Base-by-base conservation (phyloP, 805 yeast genomes). In the Saturnispora sanitii region DNA sequence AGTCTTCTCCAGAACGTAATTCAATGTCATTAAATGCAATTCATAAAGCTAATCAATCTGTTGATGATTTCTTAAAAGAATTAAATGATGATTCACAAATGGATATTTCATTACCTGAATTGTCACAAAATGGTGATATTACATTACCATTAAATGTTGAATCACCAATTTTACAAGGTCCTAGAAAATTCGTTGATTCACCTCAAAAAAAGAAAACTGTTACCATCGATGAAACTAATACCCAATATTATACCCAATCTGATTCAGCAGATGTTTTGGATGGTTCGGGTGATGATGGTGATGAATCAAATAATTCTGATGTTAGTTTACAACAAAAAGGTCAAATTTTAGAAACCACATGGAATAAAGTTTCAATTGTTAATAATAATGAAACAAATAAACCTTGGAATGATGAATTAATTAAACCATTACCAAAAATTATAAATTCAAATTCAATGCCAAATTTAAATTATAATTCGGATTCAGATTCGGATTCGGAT, bases 211-310 rank as follows among this genome's bases (percentile, higher is more conserved):
- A 56, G 38, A 65, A 62, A 18, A 16, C 33, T 40, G 70, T 67
- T 6, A 57, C 57, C 19, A 65, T 67, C 31, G 67, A 64, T 38
- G 43, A 49, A 5, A 56, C 66, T 1, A 68, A 70, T 3, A 66
- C 67, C 37, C 60, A 60, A 44, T 63, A 25, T 61, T 64, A 38
- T 64, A 60, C 43, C 63, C 61, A 35, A 38, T 49, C 16, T 45
- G 53, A 6, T 38, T n/a, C n/a, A n/a, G n/a, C n/a, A n/a, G n/a
- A n/a, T n/a, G n/a, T n/a, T n/a, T n/a, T n/a, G n/a, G 46, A 32
- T 20, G 35, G n/a, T 4, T 9, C 19, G 33, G 58, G 53, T 3
- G 49, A 47, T 9, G 51, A 51, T 6, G 52, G 47, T 15, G 51
- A 45, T 15, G 42, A 37, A 21, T 27, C 30, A 6, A 36, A 36